phyloP scores from a whole-genome alignment of 345 rosid species.

The Linum usitatissimum region DNA sequence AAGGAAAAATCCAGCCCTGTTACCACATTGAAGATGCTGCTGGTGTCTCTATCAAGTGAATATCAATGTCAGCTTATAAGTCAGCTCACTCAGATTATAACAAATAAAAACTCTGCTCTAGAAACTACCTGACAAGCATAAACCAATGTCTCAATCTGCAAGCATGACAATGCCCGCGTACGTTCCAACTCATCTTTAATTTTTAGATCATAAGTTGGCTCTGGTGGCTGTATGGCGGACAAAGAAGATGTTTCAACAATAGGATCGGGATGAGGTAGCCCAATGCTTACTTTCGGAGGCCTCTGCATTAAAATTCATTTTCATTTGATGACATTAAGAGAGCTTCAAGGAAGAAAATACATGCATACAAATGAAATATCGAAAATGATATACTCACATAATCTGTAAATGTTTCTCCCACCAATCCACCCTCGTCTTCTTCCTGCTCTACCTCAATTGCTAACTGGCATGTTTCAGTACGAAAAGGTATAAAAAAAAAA shows the following conservation, averaged over 20 bases:
- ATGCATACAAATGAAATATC: neutral
- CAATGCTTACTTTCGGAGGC: constrained; percentile 81
- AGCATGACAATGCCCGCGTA: constrained; percentile 70
- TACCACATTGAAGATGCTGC: constrained; percentile 75
- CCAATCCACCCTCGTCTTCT: constrained; percentile 95
- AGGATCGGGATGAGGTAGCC: constrained; percentile 96
- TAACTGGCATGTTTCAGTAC: constrained; percentile 40
- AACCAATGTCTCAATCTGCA: constrained; percentile 98
- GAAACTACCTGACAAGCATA: constrained; percentile 86
- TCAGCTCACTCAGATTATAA: constrained; percentile 13
- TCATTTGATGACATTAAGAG: constrained; percentile 5
- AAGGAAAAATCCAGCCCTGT: constrained; percentile 89
- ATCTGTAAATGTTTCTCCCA: constrained; percentile 90
- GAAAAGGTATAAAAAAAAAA: constrained; percentile 8
- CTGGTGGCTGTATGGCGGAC: constrained; percentile 96
- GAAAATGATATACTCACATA: constrained; percentile 47
- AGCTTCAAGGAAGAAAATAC: neutral
- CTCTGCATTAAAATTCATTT: constrained; percentile 37
- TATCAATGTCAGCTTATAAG: constrained; percentile 19
- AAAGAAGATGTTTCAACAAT: constrained; percentile 90
- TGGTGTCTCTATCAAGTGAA: constrained; percentile 66
- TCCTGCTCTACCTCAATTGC: constrained; percentile 96
- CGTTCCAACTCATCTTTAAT: constrained; percentile 65
- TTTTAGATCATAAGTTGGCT: constrained; percentile 70
- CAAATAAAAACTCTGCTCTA: constrained; percentile 16